phyloP scores from a whole-genome alignment of 148 eudicot species.

The Linanthus parryae region DNA sequence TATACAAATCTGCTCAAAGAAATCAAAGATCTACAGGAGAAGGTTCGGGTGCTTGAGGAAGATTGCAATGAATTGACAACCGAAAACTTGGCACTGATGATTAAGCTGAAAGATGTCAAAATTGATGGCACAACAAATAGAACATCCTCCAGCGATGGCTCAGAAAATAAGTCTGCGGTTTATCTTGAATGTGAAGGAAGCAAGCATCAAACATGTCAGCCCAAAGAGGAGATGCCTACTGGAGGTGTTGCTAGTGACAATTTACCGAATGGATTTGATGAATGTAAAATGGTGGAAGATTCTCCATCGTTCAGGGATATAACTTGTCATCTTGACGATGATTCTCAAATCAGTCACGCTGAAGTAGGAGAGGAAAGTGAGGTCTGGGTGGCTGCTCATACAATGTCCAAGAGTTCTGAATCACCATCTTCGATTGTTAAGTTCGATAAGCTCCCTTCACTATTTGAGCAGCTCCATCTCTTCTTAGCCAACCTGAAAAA shows the following conservation, averaged over 20 bases:
- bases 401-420: conserved; percentile 2
- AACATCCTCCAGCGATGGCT: conserved; percentile 7
- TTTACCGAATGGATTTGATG: conserved; percentile 16
- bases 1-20: conserved; percentile 19
- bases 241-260: conserved; percentile 14
- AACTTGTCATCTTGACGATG: conserved; percentile 28
- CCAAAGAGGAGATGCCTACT: conserved; percentile 22
- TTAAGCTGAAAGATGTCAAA: conserved; percentile 33
- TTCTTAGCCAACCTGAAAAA: conserved; percentile 3
- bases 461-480: conserved; percentile 11
- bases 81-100: conserved; percentile 46
- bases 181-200: conserved; percentile 18
- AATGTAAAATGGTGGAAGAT: conserved; percentile 26
- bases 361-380: conserved; percentile 24
- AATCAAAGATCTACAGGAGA: conserved; percentile 27
- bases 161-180: conserved; percentile 3
- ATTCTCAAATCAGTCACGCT: conserved; percentile 20
- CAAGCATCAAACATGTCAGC: conserved; percentile 16
- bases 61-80: conserved; percentile 50
- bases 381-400: neutral
- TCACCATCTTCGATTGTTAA: conserved; percentile 5
- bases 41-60: conserved; percentile 45
- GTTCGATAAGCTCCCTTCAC: neutral
- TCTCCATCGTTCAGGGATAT: conserved; percentile 25
- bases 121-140: conserved; percentile 13